Conservation (phyloP, 2,329 filamentous ascomycete species). For the Rhytidhysteron rufulum region DNA sequence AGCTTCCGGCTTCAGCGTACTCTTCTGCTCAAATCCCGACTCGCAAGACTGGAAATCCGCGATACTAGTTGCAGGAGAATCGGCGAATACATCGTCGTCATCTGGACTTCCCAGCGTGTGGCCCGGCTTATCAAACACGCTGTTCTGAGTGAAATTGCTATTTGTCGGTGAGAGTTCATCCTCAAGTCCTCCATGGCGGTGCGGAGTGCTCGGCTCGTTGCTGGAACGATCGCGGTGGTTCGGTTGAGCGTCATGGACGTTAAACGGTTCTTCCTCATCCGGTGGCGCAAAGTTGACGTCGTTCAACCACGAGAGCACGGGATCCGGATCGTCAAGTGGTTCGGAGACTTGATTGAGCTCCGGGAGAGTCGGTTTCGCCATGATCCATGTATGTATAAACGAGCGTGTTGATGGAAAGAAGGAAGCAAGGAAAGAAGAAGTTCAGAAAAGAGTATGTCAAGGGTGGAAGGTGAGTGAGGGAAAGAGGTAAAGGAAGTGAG, state of each 20-base stretch:
- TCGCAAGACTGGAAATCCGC: not conserved
- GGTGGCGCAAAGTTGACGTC: too few species aligned
- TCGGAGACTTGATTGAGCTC: too few species aligned
- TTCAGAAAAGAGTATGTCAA: too few species aligned
- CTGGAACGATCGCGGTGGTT: not conserved
- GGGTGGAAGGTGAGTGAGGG: too few species aligned
- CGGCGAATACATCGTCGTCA: not conserved
- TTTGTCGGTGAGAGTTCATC: slow-evolving; percentile 18
- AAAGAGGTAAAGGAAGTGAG: too few species aligned
- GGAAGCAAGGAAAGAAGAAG: too few species aligned
- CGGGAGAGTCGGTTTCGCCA: too few species aligned
- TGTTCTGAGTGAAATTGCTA: slow-evolving; percentile 17
- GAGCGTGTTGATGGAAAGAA: too few species aligned
- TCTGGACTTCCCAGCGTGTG: not conserved
- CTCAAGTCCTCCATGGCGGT: not conserved
- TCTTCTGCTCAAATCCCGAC: not conserved
- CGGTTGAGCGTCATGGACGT: not conserved
- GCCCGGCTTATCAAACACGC: slow-evolving; percentile 17
- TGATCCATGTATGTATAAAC: too few species aligned
- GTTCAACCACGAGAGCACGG: not conserved
- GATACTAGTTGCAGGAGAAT: slow-evolving; percentile 1
- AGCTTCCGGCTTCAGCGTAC: not conserved
- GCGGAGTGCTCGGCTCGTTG: not conserved
- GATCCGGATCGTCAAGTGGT: too few species aligned
- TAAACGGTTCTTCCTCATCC: too few species aligned